These are phyloP conservation scores for Antrodiella citrinella DNA, from an alignment of 768 basidiomycete species.

Conservation along the genomic window DNA sequence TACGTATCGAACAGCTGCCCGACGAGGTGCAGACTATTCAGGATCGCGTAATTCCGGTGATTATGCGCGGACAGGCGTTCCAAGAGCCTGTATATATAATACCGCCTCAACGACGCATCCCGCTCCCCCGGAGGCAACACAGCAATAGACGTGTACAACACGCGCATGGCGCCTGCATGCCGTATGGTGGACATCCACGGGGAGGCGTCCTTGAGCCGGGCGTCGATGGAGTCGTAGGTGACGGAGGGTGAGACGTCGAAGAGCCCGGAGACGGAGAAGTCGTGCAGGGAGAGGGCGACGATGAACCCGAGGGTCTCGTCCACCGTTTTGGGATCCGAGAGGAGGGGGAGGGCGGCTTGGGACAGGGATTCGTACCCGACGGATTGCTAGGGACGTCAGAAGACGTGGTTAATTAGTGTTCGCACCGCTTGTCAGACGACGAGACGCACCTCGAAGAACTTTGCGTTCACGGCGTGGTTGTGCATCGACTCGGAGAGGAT, in stretches of 20 bases:
- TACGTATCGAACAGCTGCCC: conserved; percentile 44
- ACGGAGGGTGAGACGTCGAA: conserved; percentile 37
- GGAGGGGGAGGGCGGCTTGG: conserved; percentile 48
- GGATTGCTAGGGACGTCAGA: conserved; percentile 28
- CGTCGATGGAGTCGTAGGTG: conserved; percentile 36
- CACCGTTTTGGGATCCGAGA: conserved; percentile 36
- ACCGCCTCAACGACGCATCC: conserved; percentile 35
- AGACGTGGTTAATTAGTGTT: background rate
- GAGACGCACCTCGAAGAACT: conserved; percentile 57
- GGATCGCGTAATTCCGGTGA: conserved; percentile 64
- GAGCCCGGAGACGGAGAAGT: conserved; percentile 49
- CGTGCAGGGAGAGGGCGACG: conserved; percentile 56
- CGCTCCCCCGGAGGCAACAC: conserved; percentile 11
- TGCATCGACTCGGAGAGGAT: conserved; percentile 59
- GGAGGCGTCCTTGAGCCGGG: conserved; percentile 32
- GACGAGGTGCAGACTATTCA: conserved; percentile 53
- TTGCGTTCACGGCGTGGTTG: conserved; percentile 44
- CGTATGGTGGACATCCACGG: conserved; percentile 36
- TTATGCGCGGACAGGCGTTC: conserved; percentile 52
- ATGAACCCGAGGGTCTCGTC: conserved; percentile 60
- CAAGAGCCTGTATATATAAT: conserved; percentile 49
- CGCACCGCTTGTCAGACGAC: background rate
- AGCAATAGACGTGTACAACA: conserved; percentile 44
- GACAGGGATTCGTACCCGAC: conserved; percentile 63
- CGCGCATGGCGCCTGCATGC: conserved; percentile 51